These are phyloP conservation scores for Kernera saxatilis DNA, from an alignment of 345 rosid species.

Conservation along the genomic window DNA sequence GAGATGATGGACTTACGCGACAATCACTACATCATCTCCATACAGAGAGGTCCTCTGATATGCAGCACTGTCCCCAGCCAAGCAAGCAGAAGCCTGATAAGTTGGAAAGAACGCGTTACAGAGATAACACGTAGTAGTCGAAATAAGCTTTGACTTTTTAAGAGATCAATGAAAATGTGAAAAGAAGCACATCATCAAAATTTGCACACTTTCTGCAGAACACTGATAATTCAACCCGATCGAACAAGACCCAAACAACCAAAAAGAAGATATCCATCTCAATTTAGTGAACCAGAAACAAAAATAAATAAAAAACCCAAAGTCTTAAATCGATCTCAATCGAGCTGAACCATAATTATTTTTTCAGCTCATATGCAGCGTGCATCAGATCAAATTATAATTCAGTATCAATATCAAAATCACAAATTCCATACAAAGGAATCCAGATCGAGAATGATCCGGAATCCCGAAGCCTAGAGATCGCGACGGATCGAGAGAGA, in stretches of 20 bases:
- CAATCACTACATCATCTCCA: slow-evolving; percentile 94
- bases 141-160: neutral
- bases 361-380: neutral
- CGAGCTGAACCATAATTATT: neutral
- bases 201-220: neutral
- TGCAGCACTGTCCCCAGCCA: slow-evolving; percentile 91
- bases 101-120: neutral
- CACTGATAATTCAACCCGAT: neutral
- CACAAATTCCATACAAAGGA: neutral
- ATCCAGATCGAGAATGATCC: slow-evolving; percentile 14
- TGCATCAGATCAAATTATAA: neutral
- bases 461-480: neutral
- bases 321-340: neutral
- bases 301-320: neutral
- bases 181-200: neutral
- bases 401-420: neutral
- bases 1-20: slow-evolving; percentile 56
- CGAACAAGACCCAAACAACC: neutral
- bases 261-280: neutral
- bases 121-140: neutral
- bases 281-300: neutral
- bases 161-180: neutral
- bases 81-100: slow-evolving; percentile 72
- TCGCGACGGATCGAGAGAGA: neutral
- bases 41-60: slow-evolving; percentile 67